These are phyloP conservation scores for Pichia cactophila DNA, from an alignment of 1,139 yeast species.

Conservation along the genomic window DNA sequence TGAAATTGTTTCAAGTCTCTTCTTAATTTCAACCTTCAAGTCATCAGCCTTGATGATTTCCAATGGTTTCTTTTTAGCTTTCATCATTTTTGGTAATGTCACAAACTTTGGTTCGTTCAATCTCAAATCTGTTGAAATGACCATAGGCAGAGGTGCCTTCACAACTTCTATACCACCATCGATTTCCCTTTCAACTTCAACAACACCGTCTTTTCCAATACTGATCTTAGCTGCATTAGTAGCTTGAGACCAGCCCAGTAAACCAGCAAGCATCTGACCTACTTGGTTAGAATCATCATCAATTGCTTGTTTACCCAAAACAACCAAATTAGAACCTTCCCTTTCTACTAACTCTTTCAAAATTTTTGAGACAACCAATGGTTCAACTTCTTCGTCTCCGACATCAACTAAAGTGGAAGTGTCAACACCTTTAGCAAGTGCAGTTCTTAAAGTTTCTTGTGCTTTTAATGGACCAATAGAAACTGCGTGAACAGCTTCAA, in stretches of 20 bases:
- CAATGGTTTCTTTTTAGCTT: constrained; percentile 94
- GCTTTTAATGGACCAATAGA: constrained; percentile 85
- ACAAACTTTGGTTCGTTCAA: constrained; percentile 93
- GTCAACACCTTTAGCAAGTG: constrained; percentile 93
- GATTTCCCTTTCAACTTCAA: constrained; percentile 80
- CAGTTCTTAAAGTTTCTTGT: constrained; percentile 81
- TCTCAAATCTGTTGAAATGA: constrained; percentile 88
- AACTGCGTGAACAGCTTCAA: constrained; percentile 82
- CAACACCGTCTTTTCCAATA: constrained; percentile 43
- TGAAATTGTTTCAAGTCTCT: constrained; percentile 61
- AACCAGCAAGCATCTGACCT: constrained; percentile 96
- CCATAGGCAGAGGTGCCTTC: constrained; percentile 70
- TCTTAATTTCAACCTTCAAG: constrained; percentile 56
- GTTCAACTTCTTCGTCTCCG: constrained; percentile 67
- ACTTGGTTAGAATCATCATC: constrained; percentile 94
- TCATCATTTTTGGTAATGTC: constrained; percentile 90
- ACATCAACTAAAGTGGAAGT: constrained; percentile 75
- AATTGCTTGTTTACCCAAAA: constrained; percentile 93
- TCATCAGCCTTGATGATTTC: constrained; percentile 64
- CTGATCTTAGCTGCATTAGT: constrained; percentile 90
- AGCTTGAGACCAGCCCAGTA: constrained; percentile 96
- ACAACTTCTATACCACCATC: constrained; percentile 93
- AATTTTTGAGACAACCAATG: constrained; percentile 84
- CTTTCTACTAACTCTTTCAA: constrained; percentile 66
- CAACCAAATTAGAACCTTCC: constrained; percentile 66